These are phyloP conservation scores for Stentor roeselii DNA, from an alignment of 73 alveolate species.

Conservation along the genomic window DNA sequence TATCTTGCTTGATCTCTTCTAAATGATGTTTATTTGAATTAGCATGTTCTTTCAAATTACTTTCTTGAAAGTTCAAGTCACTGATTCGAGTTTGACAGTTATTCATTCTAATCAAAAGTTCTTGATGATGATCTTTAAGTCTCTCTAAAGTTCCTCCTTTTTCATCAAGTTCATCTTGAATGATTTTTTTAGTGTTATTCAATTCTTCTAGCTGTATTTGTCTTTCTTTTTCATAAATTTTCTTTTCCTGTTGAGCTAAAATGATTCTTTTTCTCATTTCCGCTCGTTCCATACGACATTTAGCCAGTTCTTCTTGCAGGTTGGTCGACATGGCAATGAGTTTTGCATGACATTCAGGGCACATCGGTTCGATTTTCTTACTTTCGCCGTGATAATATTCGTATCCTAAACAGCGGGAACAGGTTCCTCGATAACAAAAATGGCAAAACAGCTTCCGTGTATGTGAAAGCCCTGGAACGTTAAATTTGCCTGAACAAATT, in stretches of 20 bases:
- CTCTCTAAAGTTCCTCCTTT: no score
- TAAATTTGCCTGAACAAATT: not conserved
- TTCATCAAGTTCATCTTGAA: no score
- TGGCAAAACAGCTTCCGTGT: not conserved
- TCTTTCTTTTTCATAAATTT: not conserved
- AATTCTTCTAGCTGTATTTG: not conserved
- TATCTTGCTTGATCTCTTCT: no score
- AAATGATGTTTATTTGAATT: no score
- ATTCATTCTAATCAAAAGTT: no score
- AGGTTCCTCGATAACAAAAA: constrained; percentile 19
- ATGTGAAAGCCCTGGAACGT: not conserved
- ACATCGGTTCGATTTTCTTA: constrained; percentile 8
- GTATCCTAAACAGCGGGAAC: not conserved
- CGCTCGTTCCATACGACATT: not conserved
- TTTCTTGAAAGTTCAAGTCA: no score
- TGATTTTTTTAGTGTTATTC: not conserved
- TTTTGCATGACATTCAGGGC: not conserved
- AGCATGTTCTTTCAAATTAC: no score
- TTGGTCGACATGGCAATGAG: not conserved
- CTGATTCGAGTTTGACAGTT: no score
- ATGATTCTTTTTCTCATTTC: not conserved
- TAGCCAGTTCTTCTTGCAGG: not conserved
- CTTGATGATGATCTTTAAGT: no score
- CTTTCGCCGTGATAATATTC: not conserved
- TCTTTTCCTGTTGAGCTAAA: not conserved